phyloP scores from a whole-genome alignment of 2,329 filamentous ascomycete species.

The Aspergillus sp. region DNA sequence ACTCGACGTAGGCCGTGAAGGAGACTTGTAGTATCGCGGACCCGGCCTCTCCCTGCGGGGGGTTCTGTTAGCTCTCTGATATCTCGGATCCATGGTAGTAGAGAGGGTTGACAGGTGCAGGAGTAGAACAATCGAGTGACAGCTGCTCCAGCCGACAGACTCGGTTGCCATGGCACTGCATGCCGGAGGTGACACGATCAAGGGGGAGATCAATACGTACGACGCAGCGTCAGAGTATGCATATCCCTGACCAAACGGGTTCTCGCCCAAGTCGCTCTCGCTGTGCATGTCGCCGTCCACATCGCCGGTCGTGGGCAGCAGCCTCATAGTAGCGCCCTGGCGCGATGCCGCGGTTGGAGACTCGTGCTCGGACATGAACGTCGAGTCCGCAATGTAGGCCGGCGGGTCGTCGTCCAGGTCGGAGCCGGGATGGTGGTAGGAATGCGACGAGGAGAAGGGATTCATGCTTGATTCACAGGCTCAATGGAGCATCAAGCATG shows the following conservation, averaged over 20 bases:
- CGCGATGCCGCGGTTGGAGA: conserved; percentile 16
- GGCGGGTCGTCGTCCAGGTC: conserved; percentile 37
- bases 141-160: too few species aligned
- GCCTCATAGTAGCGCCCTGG: conserved; percentile 34
- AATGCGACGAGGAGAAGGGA: conserved; percentile 15
- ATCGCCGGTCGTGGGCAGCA: conserved; percentile 33
- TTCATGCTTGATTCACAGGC: too few species aligned
- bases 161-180: too few species aligned
- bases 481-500: too few species aligned
- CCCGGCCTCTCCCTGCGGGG: too few species aligned
- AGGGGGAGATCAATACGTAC: too few species aligned
- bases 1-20: conserved; percentile 34
- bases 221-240: too few species aligned
- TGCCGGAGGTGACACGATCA: too few species aligned
- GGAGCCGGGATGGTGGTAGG: conserved; percentile 17
- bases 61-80: conserved; percentile 1
- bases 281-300: conserved; percentile 20
- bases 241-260: too few species aligned
- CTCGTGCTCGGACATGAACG: conserved; percentile 21
- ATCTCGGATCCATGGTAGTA: conserved; percentile 6
- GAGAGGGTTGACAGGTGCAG: background rate
- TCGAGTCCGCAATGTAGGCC: conserved; percentile 28
- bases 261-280: conserved; percentile 12
- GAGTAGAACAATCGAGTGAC: too few species aligned
- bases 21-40: too few species aligned